phyloP scores from a whole-genome alignment of 176 grass and related monocot species.

The Eragrostis curvula region DNA sequence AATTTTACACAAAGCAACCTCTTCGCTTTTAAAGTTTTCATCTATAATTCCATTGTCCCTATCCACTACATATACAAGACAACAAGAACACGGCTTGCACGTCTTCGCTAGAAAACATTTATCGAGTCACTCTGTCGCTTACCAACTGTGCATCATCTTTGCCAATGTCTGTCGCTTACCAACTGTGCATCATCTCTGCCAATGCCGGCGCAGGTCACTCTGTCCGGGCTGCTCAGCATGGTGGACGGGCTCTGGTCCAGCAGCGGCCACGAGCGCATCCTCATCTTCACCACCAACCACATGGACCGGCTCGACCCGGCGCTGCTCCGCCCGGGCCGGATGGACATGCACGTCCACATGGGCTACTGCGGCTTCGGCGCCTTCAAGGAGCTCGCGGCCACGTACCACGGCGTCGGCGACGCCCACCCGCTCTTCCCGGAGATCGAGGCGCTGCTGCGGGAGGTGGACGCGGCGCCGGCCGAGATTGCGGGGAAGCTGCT shows the following conservation, averaged over 20 bases:
- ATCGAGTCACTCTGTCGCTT: background rate
- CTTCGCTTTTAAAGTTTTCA: background rate
- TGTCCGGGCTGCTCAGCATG: slow-evolving; percentile 62
- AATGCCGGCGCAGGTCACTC: slow-evolving; percentile 39
- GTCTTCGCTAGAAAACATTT: slow-evolving; percentile 1
- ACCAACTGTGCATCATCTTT: background rate
- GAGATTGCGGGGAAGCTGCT: slow-evolving; percentile 56
- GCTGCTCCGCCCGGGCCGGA: slow-evolving; percentile 55
- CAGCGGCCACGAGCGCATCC: slow-evolving; percentile 56
- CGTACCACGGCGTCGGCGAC: slow-evolving; percentile 45
- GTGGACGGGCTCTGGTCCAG: slow-evolving; percentile 67
- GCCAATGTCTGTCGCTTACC: too few species aligned
- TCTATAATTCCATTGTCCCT: background rate
- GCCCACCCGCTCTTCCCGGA: slow-evolving; percentile 46
- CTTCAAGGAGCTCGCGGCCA: slow-evolving; percentile 46
- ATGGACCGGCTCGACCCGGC: slow-evolving; percentile 45
- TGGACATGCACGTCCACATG: slow-evolving; percentile 56
- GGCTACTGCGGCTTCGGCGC: slow-evolving; percentile 52
- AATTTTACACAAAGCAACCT: background rate
- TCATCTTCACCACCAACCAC: slow-evolving; percentile 68
- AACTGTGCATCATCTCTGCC: background rate
- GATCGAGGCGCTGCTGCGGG: slow-evolving; percentile 48
- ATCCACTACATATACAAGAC: background rate
- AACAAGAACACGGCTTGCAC: background rate
- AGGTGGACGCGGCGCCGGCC: slow-evolving; percentile 52